Conservation (phyloP, 805 yeast genomes). For the Suhomyces canberraensis region DNA sequence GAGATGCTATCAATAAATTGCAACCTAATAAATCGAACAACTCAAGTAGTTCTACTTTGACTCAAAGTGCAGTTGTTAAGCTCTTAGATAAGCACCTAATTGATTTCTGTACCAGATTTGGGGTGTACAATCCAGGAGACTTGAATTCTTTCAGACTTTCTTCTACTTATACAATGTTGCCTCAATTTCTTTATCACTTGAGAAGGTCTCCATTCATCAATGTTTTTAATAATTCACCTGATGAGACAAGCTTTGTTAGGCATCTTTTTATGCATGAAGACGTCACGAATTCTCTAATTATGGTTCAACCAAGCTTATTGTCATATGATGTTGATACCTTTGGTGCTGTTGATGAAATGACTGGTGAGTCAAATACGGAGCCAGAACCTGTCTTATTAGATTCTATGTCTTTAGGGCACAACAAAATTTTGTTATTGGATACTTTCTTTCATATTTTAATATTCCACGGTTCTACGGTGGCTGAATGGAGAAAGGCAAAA, state of each 20-base stretch:
- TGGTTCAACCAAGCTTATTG: conserved; percentile 69
- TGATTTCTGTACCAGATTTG: conserved; percentile 46
- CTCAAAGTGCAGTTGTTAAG: conserved; percentile 35
- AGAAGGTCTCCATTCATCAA: conserved; percentile 64
- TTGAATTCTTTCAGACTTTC: conserved; percentile 50
- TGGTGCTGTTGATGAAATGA: conserved; percentile 31
- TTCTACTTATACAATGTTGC: conserved; percentile 50
- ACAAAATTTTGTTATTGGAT: conserved; percentile 56
- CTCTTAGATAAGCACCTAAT: conserved; percentile 49
- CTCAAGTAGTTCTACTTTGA: conserved; percentile 17
- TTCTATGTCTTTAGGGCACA: conserved; percentile 57
- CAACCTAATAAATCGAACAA: conserved; percentile 16
- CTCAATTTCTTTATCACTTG: conserved; percentile 66
- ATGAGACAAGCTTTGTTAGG: conserved; percentile 64
- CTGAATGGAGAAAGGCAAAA: conserved; percentile 63
- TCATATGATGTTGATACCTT: conserved; percentile 49
- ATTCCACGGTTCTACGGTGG: conserved; percentile 62
- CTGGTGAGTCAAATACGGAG: conserved; percentile 36
- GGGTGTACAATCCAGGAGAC: conserved; percentile 45
- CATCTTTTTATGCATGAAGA: conserved; percentile 64
- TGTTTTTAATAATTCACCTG: conserved; percentile 69
- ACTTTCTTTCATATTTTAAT: conserved; percentile 69
- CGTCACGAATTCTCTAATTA: conserved; percentile 54
- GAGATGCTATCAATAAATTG: conserved; percentile 48
- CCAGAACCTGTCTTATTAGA: conserved; percentile 65